Conservation (phyloP, 208 protist species). For the Blechomonas ayalai region DNA sequence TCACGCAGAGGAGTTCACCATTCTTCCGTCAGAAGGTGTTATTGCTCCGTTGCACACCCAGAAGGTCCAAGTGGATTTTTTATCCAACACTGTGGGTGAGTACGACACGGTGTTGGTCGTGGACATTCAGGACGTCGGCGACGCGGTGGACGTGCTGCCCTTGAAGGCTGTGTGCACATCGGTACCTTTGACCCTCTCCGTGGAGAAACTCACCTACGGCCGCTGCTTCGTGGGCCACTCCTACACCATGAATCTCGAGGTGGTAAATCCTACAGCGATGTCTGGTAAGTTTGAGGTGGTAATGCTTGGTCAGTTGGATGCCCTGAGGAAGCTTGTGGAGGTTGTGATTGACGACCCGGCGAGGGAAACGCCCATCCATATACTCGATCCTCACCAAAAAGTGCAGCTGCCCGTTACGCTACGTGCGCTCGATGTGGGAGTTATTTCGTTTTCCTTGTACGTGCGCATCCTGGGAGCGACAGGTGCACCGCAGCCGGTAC, state of each 20-base stretch:
- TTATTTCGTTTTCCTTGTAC: constrained; percentile 68
- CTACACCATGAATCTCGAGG: constrained; percentile 78
- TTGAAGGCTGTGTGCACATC: constrained; percentile 83
- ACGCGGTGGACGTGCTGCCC: constrained; percentile 78
- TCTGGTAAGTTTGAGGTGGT: constrained; percentile 90
- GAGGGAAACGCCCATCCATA: constrained; percentile 9
- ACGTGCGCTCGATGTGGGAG: constrained; percentile 63
- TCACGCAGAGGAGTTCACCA: constrained; percentile 53
- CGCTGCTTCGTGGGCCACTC: constrained; percentile 87
- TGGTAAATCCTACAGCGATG: constrained; percentile 89
- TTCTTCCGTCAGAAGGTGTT: constrained; percentile 57
- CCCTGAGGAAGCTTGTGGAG: constrained; percentile 10
- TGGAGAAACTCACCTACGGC: constrained; percentile 77
- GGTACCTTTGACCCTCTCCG: constrained; percentile 63
- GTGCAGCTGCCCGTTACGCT: constrained; percentile 72
- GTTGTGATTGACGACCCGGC: constrained; percentile 30
- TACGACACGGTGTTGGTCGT: constrained; percentile 85
- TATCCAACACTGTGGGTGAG: constrained; percentile 67
- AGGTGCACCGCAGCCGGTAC: constrained; percentile 12
- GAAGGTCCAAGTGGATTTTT: constrained; percentile 69
- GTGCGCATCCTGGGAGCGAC: constrained; percentile 71
- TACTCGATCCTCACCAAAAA: constrained; percentile 35
- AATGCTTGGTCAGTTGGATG: constrained; percentile 42
- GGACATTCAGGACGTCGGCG: constrained; percentile 90
- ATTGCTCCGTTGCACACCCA: constrained; percentile 55